A percentile compares a stretch with the other conserved stretches of the same genome.
Conservation (phyloP, 73 alveolate genomes). For the Tetrahymena borealis region DNA sequence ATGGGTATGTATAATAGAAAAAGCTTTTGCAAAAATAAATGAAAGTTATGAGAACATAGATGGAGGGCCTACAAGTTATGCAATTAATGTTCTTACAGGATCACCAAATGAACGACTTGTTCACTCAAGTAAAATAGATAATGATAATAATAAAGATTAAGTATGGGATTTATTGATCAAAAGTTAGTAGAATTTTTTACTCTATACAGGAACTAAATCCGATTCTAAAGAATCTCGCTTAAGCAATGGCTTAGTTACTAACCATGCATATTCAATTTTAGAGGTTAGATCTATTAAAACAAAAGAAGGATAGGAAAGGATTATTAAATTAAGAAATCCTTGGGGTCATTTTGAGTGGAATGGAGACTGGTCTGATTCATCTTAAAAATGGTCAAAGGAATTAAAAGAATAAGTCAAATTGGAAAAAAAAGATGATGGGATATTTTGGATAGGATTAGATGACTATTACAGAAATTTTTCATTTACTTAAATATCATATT, state of each 20-base stretch:
- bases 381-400: constrained; percentile 55
- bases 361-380: constrained; percentile 59
- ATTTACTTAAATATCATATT: neutral
- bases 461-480: constrained; percentile 12
- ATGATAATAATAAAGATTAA: too few species aligned
- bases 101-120: neutral
- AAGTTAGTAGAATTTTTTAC: constrained; percentile 41
- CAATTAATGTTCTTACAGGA: neutral
- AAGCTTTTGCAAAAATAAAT: constrained; percentile 58
- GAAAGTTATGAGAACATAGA: constrained; percentile 42
- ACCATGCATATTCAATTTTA: constrained; percentile 54
- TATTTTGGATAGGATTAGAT: constrained; percentile 59
- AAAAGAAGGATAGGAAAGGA: constrained; percentile 25
- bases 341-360: constrained; percentile 69
- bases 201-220: constrained; percentile 38
- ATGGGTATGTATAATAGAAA: constrained; percentile 52
- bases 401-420: constrained; percentile 50
- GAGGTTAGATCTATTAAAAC: constrained; percentile 42
- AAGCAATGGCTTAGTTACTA: constrained; percentile 44
- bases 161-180: constrained; percentile 38
- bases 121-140: constrained; percentile 11
- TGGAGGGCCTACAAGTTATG: constrained; percentile 48
- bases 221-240: too few species aligned
- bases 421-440: constrained; percentile 59
- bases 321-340: constrained; percentile 46